Base-by-base conservation (phyloP, 345 rosid genomes). In the Combretum micranthum region DNA sequence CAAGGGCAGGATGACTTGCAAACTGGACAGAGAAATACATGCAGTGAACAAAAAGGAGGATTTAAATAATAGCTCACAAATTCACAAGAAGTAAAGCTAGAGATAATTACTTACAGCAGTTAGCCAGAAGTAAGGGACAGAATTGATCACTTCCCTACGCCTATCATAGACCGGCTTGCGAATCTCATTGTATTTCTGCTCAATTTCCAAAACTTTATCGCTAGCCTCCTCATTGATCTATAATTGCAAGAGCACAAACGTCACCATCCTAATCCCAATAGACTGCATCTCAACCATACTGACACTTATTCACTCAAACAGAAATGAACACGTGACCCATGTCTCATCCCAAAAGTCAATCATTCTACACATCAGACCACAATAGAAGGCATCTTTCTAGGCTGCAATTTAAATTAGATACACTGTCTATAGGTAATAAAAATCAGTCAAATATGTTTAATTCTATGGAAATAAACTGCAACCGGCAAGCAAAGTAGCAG, bases 151-250 rank as follows among this genome's bases (percentile, higher is more conserved):
- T 15, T 83, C 94, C 46, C 73, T 81, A 48, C 98, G 78, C 77
- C 77, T 80, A 55, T 88, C 91, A 73, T 92, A 92, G 8, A 92
- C 85, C 17, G 97, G 98, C 64, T 71, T 88, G 65, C 98, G 83
- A 2, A 84, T 72, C 72, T 67, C 96, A 52, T 82, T 92, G 50
- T 83, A 91, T 56, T 86, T 92, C 69, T 86, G 97, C 68, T 92
- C 97, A 63, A 92, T 84, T 72, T 86, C 95, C 77, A 88, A 76
- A 43, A 88, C 89, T 62, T 88, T 88, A 61, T 88, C 96, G 47
- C 94, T 88, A 0, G 95, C 98, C 75, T 92, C 91, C 59, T 88
- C 98, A 52, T 92, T 88, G 53, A 88, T 86, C 98, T 92, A 67
- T 5, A 32, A 32, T 32, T 32, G 39, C 39, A 32, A 5, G 13